Evolutionary conservation across 352 stramenopile species (phyloP), one percentile per base, ranked within the genome.

Genomic region (Pythium aquatile): DNA sequence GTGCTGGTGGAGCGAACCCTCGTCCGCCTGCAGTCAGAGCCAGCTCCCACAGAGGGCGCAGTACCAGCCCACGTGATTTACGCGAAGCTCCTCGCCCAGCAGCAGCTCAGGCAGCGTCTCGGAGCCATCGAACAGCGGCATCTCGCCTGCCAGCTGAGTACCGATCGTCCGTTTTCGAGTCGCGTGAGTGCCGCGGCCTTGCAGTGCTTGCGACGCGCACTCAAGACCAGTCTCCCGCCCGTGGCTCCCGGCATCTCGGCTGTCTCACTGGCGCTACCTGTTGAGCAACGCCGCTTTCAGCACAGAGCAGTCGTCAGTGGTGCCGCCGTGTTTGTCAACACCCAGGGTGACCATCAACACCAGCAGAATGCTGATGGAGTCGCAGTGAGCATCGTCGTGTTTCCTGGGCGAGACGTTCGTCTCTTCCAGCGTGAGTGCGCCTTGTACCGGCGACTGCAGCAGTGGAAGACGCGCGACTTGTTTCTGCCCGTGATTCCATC

Each of bases 401-500:
- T 51, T 69, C 30, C 11, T 68, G 16, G 11, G n/a, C 7, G 56
- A 61, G 29, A 52, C 29, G 8, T 53, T 16, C 37, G 55, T 9
- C 2, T 44, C 6, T 58, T 39, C 14, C 40, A 61, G 29, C 20
- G 13, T 1, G 65, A 67, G 40, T 37, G 5, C 10, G 46, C 20
- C 5, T 67, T 71, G 16, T 66, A 63, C 8, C 58, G 54, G 2
- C 65, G 58, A 1, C 28, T 67, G 9, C 65, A 67, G 37, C 26
- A 55, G 53, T 59, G 28, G 52, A 71, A 63, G 33, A 55, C 42
- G 3, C 47, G 66, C 7, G 55, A 68, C 13, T n/a, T 66, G 14
- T 73, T 73, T 46, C 49, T 73, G 0, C 66, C 66, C 2, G 44
- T 73, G 17, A 13, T 65, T 10, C 29, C 37, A 16, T 61, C 54